phyloP scores from a whole-genome alignment of 768 basidiomycete species.

The Leucocoprinus leucothites region DNA sequence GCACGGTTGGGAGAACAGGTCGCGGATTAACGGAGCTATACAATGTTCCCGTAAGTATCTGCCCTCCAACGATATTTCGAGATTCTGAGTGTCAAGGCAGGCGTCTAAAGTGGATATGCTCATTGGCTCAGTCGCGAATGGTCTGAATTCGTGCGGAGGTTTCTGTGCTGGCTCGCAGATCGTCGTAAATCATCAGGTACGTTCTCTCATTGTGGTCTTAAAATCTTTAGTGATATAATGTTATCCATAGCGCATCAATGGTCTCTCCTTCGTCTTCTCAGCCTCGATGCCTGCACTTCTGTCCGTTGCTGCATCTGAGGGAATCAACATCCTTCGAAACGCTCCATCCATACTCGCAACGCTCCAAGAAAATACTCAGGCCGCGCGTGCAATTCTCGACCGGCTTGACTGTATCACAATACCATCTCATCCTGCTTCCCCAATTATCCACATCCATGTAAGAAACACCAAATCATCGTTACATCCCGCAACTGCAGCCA shows the following conservation, averaged over 20 bases:
- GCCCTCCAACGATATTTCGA: not conserved
- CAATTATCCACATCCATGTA: conserved; percentile 83
- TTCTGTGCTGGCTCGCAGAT: conserved; percentile 89
- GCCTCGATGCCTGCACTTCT: conserved; percentile 91
- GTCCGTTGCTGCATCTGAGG: conserved; percentile 83
- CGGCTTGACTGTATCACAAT: conserved; percentile 78
- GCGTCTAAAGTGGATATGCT: conserved; percentile 92
- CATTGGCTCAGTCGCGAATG: conserved; percentile 85
- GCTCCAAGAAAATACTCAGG: conserved; percentile 79
- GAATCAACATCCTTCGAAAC: conserved; percentile 72
- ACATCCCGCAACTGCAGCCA: conserved; percentile 22
- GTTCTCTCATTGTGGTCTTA: conserved; percentile 2
- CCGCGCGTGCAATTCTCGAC: conserved; percentile 78
- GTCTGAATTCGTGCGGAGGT: conserved; percentile 81
- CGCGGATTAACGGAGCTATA: conserved; percentile 94
- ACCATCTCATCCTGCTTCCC: conserved; percentile 82
- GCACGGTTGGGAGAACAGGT: conserved; percentile 88
- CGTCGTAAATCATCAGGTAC: conserved; percentile 86
- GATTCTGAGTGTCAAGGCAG: conserved; percentile 29
- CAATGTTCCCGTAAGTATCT: conserved; percentile 75
- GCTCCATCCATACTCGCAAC: conserved; percentile 72
- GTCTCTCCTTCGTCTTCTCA: conserved; percentile 92
- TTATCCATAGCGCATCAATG: conserved; percentile 79
- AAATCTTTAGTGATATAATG: not conserved
- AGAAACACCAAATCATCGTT: conserved; percentile 29